Evolutionary conservation across 768 basidiomycete genomes (phyloP), one percentile per base, ranked within the genome.

Genomic region (Lepiota brunneoincarnata): DNA sequence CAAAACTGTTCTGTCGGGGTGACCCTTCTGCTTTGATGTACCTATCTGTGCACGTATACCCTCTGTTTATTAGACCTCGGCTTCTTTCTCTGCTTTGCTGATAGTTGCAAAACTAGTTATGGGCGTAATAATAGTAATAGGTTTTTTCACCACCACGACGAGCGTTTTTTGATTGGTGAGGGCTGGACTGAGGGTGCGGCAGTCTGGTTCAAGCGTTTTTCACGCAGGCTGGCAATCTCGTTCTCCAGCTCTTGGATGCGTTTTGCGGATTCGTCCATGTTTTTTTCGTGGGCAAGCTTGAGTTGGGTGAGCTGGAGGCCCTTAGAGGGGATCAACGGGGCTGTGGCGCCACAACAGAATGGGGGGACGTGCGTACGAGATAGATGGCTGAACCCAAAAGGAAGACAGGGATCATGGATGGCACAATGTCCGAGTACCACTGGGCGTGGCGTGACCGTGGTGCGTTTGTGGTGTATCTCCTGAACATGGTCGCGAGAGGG

Each of bases 321-420:
- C 90, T 91, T 61, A 21, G 24, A 12, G 21, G 45, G 45, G 47
- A 54, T 41, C 11, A 18, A 24, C 31, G 44, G 40, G 45, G 17
- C 31, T n/a, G 31, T n/a, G 20, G 28, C 36, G 46, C 41, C 6
- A 23, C 40, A 20, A 4, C 11, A 23, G 35, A 44, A n/a, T n/a
- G n/a, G 47, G 9, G 23, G 48, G 54, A 51, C 45, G 37, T 45
- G 61, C 75, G 43, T 64, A 89, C 90, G 61, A 90, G 73, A 70
- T 90, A 92, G 52, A 92, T 78, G 7, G 84, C 87, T 48, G 89
- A 90, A 15, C 89, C 91, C 11, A 93, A 75, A 48, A 93, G 72
- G 48, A 84, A 83, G 49, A 93, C 72, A 7, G 90, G 91, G 45
- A 91, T 70, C 88, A 91, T 91, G 28, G 81, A 81, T 23, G 91